phyloP scores from a whole-genome alignment of 495 filamentous ascomycete genomes.

The Xylaria nigripes region DNA sequence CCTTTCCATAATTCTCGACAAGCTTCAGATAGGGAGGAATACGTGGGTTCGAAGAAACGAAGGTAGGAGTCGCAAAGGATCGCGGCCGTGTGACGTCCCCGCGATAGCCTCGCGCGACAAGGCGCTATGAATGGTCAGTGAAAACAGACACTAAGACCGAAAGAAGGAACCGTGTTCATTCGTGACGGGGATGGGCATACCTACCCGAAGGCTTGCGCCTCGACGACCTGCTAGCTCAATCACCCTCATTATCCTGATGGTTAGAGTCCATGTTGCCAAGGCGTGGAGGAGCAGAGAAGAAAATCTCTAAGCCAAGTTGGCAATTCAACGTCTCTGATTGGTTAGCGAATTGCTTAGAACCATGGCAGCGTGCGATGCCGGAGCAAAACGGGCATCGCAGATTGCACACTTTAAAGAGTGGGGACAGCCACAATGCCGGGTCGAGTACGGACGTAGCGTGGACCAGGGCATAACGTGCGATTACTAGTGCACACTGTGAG shows the following conservation, averaged over 20 bases:
- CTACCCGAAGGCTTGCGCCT: constrained; percentile 22
- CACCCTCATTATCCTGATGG: constrained; percentile 19
- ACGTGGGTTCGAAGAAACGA: constrained; percentile 21
- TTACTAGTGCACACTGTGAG: no score
- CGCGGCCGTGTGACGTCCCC: constrained; percentile 17
- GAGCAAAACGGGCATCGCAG: neutral
- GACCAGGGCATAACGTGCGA: no score
- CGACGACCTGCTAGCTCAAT: constrained; percentile 21
- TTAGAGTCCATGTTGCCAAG: constrained; percentile 24
- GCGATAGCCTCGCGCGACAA: constrained; percentile 16
- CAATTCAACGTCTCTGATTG: constrained; percentile 9
- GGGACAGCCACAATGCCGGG: neutral
- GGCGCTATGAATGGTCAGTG: constrained; percentile 9
- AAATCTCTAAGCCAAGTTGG: constrained; percentile 1
- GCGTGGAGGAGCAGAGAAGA: constrained; percentile 2
- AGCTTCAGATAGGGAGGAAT: constrained; percentile 42
- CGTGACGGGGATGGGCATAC: neutral
- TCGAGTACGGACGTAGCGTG: no score
- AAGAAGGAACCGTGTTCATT: neutral
- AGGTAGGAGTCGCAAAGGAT: constrained; percentile 25
- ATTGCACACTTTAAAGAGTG: no score
- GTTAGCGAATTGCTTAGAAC: neutral
- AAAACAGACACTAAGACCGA: neutral
- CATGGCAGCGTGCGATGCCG: constrained; percentile 2
- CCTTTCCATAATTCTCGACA: constrained; percentile 43